Evolutionary conservation across 73 alveolate genomes (phyloP).

Genomic region (Uronychia setigera): DNA sequence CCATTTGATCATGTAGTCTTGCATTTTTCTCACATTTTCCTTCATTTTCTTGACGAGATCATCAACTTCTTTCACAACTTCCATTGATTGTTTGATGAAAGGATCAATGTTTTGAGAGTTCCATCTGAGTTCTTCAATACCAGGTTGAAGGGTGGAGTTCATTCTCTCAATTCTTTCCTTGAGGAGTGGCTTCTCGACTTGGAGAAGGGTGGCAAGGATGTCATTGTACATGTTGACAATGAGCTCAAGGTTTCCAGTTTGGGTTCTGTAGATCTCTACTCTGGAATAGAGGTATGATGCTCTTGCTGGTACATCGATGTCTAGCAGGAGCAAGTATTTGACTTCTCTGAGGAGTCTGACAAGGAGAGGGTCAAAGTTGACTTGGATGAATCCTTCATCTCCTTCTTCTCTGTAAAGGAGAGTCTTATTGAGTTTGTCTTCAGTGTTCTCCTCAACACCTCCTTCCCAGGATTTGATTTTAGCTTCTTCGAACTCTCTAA

Average conservation of each 20-base stretch:
- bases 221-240: constrained; percentile 97
- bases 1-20: constrained; percentile 75
- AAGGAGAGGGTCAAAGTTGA: constrained; percentile 99
- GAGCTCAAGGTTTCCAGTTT: constrained; percentile 94
- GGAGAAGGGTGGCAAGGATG: constrained; percentile 94
- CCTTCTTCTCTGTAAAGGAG: constrained; percentile 91
- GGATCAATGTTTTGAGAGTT: constrained; percentile 90
- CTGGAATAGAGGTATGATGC: constrained; percentile 93
- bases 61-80: constrained; percentile 77
- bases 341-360: constrained; percentile 99
- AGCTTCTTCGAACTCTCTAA: constrained; percentile 95
- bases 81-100: constrained; percentile 89
- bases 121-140: constrained; percentile 98
- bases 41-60: constrained; percentile 88
- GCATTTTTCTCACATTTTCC: constrained; percentile 72
- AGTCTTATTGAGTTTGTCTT: constrained; percentile 89
- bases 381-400: constrained; percentile 84
- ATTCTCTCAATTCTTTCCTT: constrained; percentile 96
- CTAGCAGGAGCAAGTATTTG: constrained; percentile 92
- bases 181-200: constrained; percentile 99
- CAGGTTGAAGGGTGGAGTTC: constrained; percentile 96
- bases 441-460: constrained; percentile 94
- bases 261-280: constrained; percentile 93
- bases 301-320: constrained; percentile 95
- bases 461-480: constrained; percentile 96